Evolutionary conservation across 2,329 filamentous ascomycete species (phyloP), one percentile per base, ranked within the genome.

Genomic region (Penicillium thymicola): DNA sequence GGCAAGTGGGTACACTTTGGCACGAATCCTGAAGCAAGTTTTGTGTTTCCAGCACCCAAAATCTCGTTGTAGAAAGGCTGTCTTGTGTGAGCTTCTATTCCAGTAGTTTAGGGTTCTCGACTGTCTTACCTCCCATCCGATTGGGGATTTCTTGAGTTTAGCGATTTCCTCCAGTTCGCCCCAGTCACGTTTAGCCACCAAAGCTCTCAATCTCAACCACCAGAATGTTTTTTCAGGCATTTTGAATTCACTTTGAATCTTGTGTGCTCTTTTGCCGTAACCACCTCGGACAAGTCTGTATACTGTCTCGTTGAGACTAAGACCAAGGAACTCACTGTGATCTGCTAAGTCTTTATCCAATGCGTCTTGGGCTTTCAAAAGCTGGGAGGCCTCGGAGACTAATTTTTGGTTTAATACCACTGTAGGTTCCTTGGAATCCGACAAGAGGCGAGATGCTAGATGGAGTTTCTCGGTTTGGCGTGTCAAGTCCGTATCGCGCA

Each of bases 111-210:
- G 41, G 44, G 18, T 54, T 43, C 49, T 38, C 27, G 51, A 56
- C 55, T 52, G 41, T 77, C 85, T 80, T 75, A 91, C 89, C 84
- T 96, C 91, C 94, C 94, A 99, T 11, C 93, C 93, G 70, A 99
- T 97, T 0, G 93, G 90, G 57, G 89, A 94, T 74, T 92, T 96
- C 69, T 89, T 83, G 38, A 74, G 85, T 68, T 81, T 83, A 36
- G 85, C 84, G 65, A 91, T 84, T 65, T 97, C 92, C 72, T 97
- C 92, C 56, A 99, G 83, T 72, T 97, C 93, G 50, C 85, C 86
- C 92, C 92, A 99, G 70, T 96, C 90, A 54, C 94, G 84, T 71
- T 92, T 91, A 16, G 90, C 89, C 3, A 99, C 91, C 49, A 97
- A 82, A 0, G 92, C 94, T 65, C 93, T 86, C 28, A 99, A 81